Conservation (phyloP, 345 rosid species). For the Atalantia buxifolia region DNA sequence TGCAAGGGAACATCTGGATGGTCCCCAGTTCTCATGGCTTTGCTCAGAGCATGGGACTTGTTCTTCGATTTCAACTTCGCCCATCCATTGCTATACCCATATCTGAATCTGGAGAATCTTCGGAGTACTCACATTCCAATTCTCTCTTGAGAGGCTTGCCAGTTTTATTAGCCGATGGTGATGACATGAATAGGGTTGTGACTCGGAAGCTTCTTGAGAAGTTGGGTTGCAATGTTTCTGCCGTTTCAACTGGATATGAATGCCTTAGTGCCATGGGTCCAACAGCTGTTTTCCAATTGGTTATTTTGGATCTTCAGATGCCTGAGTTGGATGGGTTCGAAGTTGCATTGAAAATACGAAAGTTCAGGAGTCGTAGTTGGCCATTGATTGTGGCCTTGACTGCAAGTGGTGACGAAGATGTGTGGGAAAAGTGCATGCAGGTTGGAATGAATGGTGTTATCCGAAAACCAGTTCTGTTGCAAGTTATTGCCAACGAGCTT, state of each 20-base stretch:
- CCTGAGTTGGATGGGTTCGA: conserved; percentile 79
- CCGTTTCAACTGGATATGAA: conserved; percentile 69
- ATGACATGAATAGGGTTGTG: conserved; percentile 71
- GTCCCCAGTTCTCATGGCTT: conserved; percentile 52
- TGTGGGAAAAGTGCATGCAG: conserved; percentile 64
- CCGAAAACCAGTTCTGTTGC: conserved; percentile 63
- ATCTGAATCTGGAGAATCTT: conserved; percentile 44
- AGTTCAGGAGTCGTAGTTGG: conserved; percentile 54
- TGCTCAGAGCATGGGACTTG: conserved; percentile 68
- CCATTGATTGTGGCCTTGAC: conserved; percentile 71
- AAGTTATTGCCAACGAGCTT: conserved; percentile 69
- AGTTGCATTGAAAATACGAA: conserved; percentile 71
- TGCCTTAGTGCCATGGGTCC: conserved; percentile 59
- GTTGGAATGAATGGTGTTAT: conserved; percentile 80
- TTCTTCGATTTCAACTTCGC: conserved; percentile 60
- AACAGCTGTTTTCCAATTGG: conserved; percentile 48
- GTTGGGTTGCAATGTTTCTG: conserved; percentile 74
- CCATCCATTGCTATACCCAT: conserved; percentile 41
- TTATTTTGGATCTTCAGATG: conserved; percentile 80
- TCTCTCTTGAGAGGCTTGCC: conserved; percentile 65
- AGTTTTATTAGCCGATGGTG: conserved; percentile 69
- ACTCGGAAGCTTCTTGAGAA: conserved; percentile 75
- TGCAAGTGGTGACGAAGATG: conserved; percentile 47
- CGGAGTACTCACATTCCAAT: conserved; percentile 54
- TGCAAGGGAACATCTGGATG: conserved; percentile 86